phyloP scores from a whole-genome alignment of 2,329 filamentous ascomycete genomes.

The Ophiosphaerella korrae region DNA sequence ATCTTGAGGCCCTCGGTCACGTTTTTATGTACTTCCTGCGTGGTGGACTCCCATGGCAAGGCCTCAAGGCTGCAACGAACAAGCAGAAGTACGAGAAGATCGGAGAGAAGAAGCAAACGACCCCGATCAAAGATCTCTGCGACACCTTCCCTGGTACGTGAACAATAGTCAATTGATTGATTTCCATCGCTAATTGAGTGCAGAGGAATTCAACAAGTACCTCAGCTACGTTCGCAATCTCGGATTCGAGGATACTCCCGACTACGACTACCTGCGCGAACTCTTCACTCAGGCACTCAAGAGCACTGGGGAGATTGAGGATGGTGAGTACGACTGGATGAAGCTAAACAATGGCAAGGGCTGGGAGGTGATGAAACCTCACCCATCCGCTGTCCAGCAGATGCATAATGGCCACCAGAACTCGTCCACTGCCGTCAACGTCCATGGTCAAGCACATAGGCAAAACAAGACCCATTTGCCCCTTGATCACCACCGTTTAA shows the following conservation, averaged over 20 bases:
- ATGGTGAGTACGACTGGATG: slow-evolving; percentile 99
- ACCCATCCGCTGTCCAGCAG: slow-evolving; percentile 70
- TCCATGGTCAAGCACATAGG: slow-evolving; percentile 74
- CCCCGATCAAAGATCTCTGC: slow-evolving; percentile 93
- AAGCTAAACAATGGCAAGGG: slow-evolving; percentile 93
- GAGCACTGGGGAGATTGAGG: slow-evolving; percentile 91
- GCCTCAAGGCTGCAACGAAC: slow-evolving; percentile 71
- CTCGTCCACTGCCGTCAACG: slow-evolving; percentile 78
- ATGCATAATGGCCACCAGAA: slow-evolving; percentile 79
- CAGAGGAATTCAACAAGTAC: slow-evolving; percentile 96
- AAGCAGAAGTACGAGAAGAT: slow-evolving; percentile 99
- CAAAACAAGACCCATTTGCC: slow-evolving; percentile 58
- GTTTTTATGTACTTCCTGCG: slow-evolving; percentile 74
- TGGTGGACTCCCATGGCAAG: slow-evolving; percentile 70
- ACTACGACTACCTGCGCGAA: slow-evolving; percentile 97
- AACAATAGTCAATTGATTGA: neutral
- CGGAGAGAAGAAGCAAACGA: slow-evolving; percentile 99
- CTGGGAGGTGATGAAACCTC: slow-evolving; percentile 80
- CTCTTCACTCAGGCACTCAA: slow-evolving; percentile 96
- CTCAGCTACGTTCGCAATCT: slow-evolving; percentile 96
- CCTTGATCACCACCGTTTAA: slow-evolving; percentile 50
- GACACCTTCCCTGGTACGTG: slow-evolving; percentile 81
- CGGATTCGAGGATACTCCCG: slow-evolving; percentile 96
- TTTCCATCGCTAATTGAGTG: slow-evolving; percentile 32
- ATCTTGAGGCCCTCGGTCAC: slow-evolving; percentile 81